Percentiles rank a stretch among this genome's conserved stretches.
phyloP scores from a whole-genome alignment of 495 filamentous ascomycete genomes.

The Jackrogersella multiformis region DNA sequence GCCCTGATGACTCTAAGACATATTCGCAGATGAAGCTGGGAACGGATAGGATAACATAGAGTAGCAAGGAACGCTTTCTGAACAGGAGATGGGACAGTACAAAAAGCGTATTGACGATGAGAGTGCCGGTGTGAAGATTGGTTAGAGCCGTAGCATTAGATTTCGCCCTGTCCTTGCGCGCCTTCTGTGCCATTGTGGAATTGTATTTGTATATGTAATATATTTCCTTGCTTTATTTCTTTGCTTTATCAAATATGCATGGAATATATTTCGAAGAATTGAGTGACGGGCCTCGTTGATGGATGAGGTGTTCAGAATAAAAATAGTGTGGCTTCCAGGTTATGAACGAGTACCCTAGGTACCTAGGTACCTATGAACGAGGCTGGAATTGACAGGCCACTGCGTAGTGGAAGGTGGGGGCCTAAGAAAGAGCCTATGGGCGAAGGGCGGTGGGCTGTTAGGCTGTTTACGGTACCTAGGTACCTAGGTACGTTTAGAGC shows the following conservation, averaged over 20 bases:
- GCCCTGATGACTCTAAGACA: conserved; percentile 81
- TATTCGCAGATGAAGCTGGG: conserved; percentile 82
- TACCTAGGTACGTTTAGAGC: conserved; percentile 8
- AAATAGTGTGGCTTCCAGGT: conserved; percentile 22
- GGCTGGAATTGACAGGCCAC: conserved; percentile 1
- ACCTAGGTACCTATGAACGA: conserved; percentile 10
- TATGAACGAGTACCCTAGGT: no score
- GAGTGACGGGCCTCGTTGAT: conserved; percentile 1
- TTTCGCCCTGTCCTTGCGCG: conserved; percentile 87
- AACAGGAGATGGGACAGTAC: conserved; percentile 74
- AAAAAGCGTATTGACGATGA: conserved; percentile 76
- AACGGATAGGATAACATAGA: conserved; percentile 75
- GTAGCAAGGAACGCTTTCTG: conserved; percentile 70
- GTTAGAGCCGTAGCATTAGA: conserved; percentile 78
- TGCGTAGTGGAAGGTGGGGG: conserved; percentile 7
- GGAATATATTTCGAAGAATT: neutral
- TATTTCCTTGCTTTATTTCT: no score
- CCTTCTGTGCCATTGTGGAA: conserved; percentile 78
- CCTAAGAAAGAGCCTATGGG: neutral
- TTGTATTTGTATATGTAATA: neutral
- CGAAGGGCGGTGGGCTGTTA: no score
- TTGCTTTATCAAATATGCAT: no score
- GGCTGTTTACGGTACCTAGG: no score
- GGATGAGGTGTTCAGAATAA: neutral
- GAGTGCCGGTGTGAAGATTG: conserved; percentile 79